These are phyloP conservation scores for Aegilops tauschii DNA, from an alignment of 176 grass and related monocot genomes.

Conservation along the genomic window DNA sequence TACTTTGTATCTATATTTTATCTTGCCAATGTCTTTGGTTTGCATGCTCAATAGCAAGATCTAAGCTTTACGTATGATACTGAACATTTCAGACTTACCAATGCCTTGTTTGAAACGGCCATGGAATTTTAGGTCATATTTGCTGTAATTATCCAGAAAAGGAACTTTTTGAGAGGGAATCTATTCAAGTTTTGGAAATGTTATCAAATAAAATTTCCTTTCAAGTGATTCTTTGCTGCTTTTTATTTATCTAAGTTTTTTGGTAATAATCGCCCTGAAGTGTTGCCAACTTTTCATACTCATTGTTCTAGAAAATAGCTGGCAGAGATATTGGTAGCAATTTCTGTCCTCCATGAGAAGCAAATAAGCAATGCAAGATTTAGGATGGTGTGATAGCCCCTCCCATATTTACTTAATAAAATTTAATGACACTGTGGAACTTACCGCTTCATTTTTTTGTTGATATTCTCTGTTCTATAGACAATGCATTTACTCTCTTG, in stretches of 20 bases:
- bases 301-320: neutral
- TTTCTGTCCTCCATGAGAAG: slow-evolving; percentile 6
- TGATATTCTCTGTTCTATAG: neutral
- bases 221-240: neutral
- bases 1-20: slow-evolving; percentile 18
- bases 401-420: neutral
- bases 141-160: neutral
- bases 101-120: neutral
- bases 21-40: slow-evolving; percentile 18
- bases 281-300: neutral
- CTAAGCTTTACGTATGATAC: neutral
- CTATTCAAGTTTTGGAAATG: neutral
- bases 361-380: slow-evolving; percentile 18
- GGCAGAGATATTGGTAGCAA: neutral
- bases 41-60: neutral
- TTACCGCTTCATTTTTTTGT: neutral
- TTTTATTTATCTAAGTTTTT: neutral
- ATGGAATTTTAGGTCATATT: neutral
- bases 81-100: neutral
- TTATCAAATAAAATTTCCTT: neutral
- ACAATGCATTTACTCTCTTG: slow-evolving; percentile 2
- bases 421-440: neutral
- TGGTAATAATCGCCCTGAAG: neutral
- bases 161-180: neutral
- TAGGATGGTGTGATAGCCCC: neutral